phyloP scores from a whole-genome alignment of 2,329 filamentous ascomycete genomes.

The Leptosphaerulina australis region DNA sequence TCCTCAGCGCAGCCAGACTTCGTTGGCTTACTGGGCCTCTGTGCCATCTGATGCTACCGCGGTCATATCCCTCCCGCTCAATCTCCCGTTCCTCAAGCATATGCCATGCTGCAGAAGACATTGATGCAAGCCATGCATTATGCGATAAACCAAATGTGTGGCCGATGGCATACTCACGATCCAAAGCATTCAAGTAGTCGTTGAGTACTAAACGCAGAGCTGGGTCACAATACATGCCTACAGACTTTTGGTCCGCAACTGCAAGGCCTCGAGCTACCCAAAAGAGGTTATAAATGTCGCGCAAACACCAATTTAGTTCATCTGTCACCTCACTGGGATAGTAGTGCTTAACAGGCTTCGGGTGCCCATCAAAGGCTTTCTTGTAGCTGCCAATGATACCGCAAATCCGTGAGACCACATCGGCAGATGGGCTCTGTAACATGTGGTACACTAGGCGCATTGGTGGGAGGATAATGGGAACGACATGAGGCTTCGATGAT shows the following conservation, averaged over 20 bases:
- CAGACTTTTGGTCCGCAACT: slow-evolving; percentile 63
- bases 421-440: slow-evolving; percentile 68
- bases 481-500: slow-evolving; percentile 37
- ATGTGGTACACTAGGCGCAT: slow-evolving; percentile 72
- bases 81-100: slow-evolving; percentile 55
- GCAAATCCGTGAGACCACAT: slow-evolving; percentile 71
- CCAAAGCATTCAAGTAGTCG: slow-evolving; percentile 50
- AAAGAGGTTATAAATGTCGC: slow-evolving; percentile 84
- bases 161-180: slow-evolving; percentile 48
- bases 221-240: slow-evolving; percentile 59
- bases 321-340: slow-evolving; percentile 49
- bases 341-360: slow-evolving; percentile 49
- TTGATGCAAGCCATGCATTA: slow-evolving; percentile 52
- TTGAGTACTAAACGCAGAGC: slow-evolving; percentile 54
- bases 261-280: slow-evolving; percentile 79
- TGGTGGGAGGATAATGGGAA: slow-evolving; percentile 72
- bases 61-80: slow-evolving; percentile 29
- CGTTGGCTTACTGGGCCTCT: slow-evolving; percentile 69
- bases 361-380: slow-evolving; percentile 70
- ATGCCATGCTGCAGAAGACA: slow-evolving; percentile 56
- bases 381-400: slow-evolving; percentile 75
- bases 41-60: slow-evolving; percentile 38
- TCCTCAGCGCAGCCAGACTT: slow-evolving; percentile 67
- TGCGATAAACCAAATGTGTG: slow-evolving; percentile 56
- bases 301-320: slow-evolving; percentile 80